Percentiles rank a stretch among this genome's conserved stretches.
phyloP scores from a whole-genome alignment of 208 protist species.

The Porcisia hertigi region DNA sequence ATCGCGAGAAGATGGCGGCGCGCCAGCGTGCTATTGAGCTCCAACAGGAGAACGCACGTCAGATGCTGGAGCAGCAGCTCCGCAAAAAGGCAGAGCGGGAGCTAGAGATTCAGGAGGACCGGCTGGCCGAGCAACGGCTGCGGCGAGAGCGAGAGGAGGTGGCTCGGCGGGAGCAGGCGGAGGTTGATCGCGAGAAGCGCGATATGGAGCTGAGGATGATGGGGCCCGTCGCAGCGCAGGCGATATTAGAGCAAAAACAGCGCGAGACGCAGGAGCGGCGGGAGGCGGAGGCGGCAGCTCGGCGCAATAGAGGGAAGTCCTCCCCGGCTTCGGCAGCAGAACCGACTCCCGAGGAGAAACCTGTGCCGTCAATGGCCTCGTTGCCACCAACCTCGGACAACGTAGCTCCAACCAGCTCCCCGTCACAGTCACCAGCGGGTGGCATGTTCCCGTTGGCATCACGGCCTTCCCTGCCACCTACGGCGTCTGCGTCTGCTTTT shows the following conservation, averaged over 20 bases:
- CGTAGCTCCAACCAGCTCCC: neutral
- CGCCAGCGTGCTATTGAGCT: slow-evolving; percentile 59
- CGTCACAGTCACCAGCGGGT: neutral
- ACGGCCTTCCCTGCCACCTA: neutral
- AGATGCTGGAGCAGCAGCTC: slow-evolving; percentile 59
- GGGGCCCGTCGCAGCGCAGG: slow-evolving; percentile 29
- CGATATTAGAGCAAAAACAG: slow-evolving; percentile 27
- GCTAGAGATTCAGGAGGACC: slow-evolving; percentile 41
- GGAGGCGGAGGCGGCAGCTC: slow-evolving; percentile 32
- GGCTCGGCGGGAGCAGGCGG: slow-evolving; percentile 39
- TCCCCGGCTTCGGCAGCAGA: neutral
- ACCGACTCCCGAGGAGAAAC: neutral
- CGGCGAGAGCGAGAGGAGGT: slow-evolving; percentile 52
- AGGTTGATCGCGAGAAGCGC: slow-evolving; percentile 54
- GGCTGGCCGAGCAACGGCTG: slow-evolving; percentile 48
- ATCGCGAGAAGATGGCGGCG: slow-evolving; percentile 33
- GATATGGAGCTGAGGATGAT: slow-evolving; percentile 47
- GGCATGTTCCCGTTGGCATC: neutral
- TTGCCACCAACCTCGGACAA: neutral
- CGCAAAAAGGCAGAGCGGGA: slow-evolving; percentile 44
- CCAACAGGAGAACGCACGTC: slow-evolving; percentile 74
- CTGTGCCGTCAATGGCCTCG: neutral
- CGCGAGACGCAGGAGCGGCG: slow-evolving; percentile 28
- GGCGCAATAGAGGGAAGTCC: slow-evolving; percentile 16
- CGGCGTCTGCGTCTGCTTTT: slow-evolving; percentile 1